A percentile compares a stretch with the other conserved stretches of the same genome.
Evolutionary conservation across 2,329 filamentous ascomycete species (phyloP).

Genomic region (Geosmithia putterillii): DNA sequence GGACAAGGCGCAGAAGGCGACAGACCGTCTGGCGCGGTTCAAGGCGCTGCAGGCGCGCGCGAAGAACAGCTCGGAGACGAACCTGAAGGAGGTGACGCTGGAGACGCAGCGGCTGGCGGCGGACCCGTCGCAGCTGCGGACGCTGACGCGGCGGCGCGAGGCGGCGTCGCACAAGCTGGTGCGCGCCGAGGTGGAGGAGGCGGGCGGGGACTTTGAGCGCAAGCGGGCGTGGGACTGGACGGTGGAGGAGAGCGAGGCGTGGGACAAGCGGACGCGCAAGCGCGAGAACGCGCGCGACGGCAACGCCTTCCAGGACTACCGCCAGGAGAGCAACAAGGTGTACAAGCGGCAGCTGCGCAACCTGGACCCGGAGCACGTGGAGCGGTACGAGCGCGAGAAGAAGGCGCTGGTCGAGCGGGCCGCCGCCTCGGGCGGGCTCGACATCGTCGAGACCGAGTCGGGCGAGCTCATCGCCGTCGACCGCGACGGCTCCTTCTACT

Average conservation of each 20-base stretch:
- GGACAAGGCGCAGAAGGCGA: conserved; percentile 30
- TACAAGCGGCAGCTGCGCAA: conserved; percentile 85
- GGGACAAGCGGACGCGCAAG: conserved; percentile 85
- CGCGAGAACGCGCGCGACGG: conserved; percentile 71
- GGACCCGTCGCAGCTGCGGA: conserved; percentile 64
- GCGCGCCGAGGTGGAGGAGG: conserved; percentile 78
- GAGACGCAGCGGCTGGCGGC: conserved; percentile 71
- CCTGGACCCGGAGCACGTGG: conserved; percentile 59
- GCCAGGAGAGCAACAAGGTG: conserved; percentile 75
- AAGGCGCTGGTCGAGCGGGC: conserved; percentile 74
- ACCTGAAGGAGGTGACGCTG: conserved; percentile 71
- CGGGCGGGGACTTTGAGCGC: conserved; percentile 87
- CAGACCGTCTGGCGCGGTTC: conserved; percentile 70
- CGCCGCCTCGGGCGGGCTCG: conserved; percentile 70
- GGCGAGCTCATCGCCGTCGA: conserved; percentile 93
- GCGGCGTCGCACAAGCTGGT: conserved; percentile 86
- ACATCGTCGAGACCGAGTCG: conserved; percentile 91
- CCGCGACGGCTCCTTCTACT: conserved; percentile 81
- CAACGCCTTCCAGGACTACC: conserved; percentile 83
- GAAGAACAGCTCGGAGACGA: conserved; percentile 58
- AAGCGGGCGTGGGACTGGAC: conserved; percentile 99
- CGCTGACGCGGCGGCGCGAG: conserved; percentile 75
- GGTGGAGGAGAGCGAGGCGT: conserved; percentile 81
- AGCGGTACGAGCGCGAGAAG: conserved; percentile 80
- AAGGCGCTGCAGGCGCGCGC: conserved; percentile 76